Conservation (phyloP, 257 asterid genomes). For the Nicotiana otophora region DNA sequence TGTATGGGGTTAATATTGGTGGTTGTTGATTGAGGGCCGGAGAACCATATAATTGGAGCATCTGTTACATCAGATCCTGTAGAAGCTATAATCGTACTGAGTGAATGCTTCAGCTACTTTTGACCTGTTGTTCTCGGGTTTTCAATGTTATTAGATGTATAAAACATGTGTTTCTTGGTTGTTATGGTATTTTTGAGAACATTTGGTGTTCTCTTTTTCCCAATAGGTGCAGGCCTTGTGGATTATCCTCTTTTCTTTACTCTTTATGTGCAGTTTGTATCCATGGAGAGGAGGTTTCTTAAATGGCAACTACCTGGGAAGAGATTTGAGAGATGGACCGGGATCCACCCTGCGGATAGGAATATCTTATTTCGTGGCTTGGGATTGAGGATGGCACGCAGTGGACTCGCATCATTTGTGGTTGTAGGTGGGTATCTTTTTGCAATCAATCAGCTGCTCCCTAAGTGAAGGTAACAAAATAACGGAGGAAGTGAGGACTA, state of each 20-base stretch:
- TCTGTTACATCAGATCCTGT: not conserved
- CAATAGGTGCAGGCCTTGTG: not conserved
- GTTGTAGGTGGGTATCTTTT: constrained; percentile 71
- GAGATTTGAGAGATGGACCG: constrained; percentile 76
- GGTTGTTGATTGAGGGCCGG: too few species aligned
- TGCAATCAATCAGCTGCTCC: constrained; percentile 42
- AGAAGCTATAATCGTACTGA: not conserved
- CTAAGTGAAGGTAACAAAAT: constrained; percentile 1
- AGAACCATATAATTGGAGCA: not conserved
- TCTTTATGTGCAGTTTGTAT: constrained; percentile 44
- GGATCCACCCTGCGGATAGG: constrained; percentile 84
- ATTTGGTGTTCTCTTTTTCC: not conserved
- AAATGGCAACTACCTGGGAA: constrained; percentile 75
- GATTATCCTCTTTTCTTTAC: not conserved
- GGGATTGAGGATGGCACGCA: constrained; percentile 78
- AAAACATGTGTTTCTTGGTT: not conserved
- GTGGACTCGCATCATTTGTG: constrained; percentile 68
- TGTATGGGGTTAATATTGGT: too few species aligned
- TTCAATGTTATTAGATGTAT: not conserved
- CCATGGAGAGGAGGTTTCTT: constrained; percentile 80
- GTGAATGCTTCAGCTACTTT: not conserved
- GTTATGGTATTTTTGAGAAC: not conserved
- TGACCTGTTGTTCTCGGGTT: not conserved
- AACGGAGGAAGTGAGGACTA: not conserved
- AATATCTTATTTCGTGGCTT: constrained; percentile 62